Percentiles rank a stretch among this genome's conserved stretches.
Conservation (phyloP, 305 asterid species). For the Solanum hybrid region DNA sequence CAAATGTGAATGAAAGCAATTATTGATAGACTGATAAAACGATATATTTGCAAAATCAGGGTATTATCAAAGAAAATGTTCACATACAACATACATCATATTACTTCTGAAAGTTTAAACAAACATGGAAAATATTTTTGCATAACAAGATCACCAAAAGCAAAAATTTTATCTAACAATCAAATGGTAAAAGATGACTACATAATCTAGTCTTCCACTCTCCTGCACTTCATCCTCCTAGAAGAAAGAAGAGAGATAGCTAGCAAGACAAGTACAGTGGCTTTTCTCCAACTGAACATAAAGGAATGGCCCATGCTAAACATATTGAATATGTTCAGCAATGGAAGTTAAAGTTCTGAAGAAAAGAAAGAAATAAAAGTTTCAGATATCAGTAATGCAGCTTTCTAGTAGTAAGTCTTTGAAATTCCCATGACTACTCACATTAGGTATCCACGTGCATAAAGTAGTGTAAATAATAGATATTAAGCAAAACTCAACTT, state of each 20-base stretch:
- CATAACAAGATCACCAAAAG: neutral
- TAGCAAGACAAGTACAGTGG: neutral
- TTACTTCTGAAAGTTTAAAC: constrained; percentile 3
- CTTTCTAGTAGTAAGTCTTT: neutral
- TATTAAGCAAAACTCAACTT: neutral
- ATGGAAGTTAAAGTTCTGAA: neutral
- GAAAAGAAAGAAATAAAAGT: neutral
- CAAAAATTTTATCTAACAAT: neutral
- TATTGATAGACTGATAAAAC: neutral
- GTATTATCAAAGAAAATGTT: neutral
- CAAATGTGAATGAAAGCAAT: neutral
- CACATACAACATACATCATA: neutral
- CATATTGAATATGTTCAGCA: neutral
- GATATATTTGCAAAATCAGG: neutral
- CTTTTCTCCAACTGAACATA: neutral
- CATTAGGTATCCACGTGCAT: neutral
- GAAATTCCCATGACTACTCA: neutral
- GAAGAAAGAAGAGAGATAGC: neutral
- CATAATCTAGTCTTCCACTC: neutral
- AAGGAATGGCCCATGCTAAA: neutral
- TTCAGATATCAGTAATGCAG: neutral
- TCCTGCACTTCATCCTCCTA: neutral
- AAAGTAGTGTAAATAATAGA: neutral
- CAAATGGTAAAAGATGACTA: neutral
- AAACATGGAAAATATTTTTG: neutral